phyloP scores from a whole-genome alignment of 2,329 filamentous ascomycete genomes.

The Phyllosticta citribraziliensis region DNA sequence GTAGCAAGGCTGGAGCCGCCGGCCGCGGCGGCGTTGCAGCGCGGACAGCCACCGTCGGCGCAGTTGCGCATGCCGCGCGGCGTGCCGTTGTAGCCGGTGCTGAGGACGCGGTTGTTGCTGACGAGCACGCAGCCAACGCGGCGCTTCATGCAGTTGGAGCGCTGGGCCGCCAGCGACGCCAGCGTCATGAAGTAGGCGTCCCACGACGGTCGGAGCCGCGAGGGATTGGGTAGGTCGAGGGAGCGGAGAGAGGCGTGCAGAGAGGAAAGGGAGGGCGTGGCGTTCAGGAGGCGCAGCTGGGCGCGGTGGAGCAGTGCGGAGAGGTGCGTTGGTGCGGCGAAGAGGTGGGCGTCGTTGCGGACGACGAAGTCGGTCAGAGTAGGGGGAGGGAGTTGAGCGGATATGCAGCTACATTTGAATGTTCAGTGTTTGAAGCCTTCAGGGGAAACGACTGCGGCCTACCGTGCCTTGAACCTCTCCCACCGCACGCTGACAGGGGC shows the following conservation, averaged over 20 bases:
- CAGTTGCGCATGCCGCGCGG: constrained; percentile 83
- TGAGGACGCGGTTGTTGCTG: constrained; percentile 74
- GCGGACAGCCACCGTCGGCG: constrained; percentile 76
- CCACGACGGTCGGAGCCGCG: constrained; percentile 81
- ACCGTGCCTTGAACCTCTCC: constrained; percentile 60
- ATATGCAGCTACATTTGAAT: constrained; percentile 36
- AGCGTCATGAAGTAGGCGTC: constrained; percentile 98
- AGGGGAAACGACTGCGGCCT: constrained; percentile 9
- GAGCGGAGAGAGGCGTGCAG: constrained; percentile 63
- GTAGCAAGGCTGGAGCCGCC: constrained; percentile 69
- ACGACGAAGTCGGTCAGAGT: constrained; percentile 50
- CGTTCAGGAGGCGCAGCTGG: constrained; percentile 78
- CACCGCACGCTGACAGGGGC: constrained; percentile 78
- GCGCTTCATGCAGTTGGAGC: constrained; percentile 97
- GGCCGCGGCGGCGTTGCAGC: constrained; percentile 69
- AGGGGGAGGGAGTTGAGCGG: constrained; percentile 39
- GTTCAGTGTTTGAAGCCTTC: not conserved
- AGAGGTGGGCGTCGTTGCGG: constrained; percentile 66
- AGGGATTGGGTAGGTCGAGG: constrained; percentile 66
- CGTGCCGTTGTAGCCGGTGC: constrained; percentile 97
- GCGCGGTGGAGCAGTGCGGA: constrained; percentile 72
- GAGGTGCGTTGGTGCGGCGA: constrained; percentile 52
- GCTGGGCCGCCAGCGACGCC: constrained; percentile 79
- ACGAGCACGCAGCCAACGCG: constrained; percentile 92
- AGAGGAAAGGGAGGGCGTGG: constrained; percentile 58